These are phyloP conservation scores for Pseudogymnoascus sp. DNA, from an alignment of 2,329 filamentous ascomycete species.

Conservation along the genomic window DNA sequence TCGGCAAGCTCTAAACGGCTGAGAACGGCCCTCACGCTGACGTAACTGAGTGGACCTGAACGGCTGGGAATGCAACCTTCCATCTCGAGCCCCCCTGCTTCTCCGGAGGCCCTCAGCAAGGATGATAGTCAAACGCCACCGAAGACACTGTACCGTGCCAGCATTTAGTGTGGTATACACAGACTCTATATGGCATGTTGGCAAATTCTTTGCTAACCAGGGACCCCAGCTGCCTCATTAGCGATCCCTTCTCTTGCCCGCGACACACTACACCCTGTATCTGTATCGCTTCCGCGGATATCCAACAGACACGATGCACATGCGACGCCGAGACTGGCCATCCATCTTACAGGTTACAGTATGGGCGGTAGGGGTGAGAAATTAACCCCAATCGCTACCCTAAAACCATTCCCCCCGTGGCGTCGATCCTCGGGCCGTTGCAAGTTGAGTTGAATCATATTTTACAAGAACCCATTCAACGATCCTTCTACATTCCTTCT, in stretches of 20 bases:
- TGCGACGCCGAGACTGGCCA: not conserved
- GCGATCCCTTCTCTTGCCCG: not conserved
- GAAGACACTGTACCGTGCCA: not conserved
- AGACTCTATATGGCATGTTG: not conserved
- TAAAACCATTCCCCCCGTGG: not conserved
- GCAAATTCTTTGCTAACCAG: not conserved
- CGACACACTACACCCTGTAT: not conserved
- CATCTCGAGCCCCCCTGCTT: not conserved
- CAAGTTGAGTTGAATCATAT: not conserved
- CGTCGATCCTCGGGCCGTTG: not conserved
- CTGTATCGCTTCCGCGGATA: not conserved
- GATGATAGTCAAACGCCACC: conserved; percentile 11
- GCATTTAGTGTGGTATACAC: not conserved
- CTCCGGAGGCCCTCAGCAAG: too few relatives aligned
- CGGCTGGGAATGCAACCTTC: too few relatives aligned
- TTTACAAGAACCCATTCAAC: not conserved
- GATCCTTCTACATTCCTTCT: not conserved
- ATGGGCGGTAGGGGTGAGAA: not conserved
- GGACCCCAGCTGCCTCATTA: not conserved
- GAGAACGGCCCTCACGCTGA: not conserved
- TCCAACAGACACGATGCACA: not conserved
- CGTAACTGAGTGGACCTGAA: not conserved
- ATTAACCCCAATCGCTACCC: not conserved
- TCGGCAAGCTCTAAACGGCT: not conserved
- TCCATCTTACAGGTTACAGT: not conserved